These are phyloP conservation scores for Funneliformis geosporum DNA, from an alignment of 192 early-diverging fungal genomes.

Conservation along the genomic window DNA sequence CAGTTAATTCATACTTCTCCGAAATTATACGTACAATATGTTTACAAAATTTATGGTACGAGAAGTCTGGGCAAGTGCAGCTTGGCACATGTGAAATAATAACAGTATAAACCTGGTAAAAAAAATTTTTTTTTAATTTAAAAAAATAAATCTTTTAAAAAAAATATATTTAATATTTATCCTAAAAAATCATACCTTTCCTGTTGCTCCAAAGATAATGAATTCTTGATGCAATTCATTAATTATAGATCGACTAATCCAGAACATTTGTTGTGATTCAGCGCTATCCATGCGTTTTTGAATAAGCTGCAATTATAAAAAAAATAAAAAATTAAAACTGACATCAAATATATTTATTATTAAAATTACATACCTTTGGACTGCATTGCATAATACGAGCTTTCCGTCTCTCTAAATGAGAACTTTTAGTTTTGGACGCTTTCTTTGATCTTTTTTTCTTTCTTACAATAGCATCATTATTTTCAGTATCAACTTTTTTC, in stretches of 20 bases:
- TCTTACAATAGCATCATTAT: neutral
- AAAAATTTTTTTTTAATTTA: neutral
- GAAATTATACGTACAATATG: conserved; percentile 2
- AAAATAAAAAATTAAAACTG: neutral
- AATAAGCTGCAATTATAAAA: neutral
- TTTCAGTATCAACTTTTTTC: neutral
- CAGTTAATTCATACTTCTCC: neutral
- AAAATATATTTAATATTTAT: neutral
- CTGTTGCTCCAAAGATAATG: neutral
- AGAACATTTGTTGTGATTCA: neutral
- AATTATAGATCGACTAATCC: neutral
- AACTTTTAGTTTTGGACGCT: neutral
- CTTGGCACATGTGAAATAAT: neutral
- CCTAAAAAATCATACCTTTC: neutral
- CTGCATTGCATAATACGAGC: neutral
- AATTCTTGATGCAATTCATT: neutral
- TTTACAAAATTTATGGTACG: neutral
- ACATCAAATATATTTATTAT: too few species aligned
- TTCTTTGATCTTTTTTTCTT: neutral
- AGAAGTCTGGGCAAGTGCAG: conserved; percentile 10
- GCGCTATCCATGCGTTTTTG: neutral
- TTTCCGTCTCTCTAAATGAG: neutral
- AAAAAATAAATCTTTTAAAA: too few species aligned
- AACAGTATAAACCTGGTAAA: conserved; percentile 10
- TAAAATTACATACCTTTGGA: neutral